phyloP scores from a whole-genome alignment of 257 asterid species.

The Solanum pimpinellifolium region DNA sequence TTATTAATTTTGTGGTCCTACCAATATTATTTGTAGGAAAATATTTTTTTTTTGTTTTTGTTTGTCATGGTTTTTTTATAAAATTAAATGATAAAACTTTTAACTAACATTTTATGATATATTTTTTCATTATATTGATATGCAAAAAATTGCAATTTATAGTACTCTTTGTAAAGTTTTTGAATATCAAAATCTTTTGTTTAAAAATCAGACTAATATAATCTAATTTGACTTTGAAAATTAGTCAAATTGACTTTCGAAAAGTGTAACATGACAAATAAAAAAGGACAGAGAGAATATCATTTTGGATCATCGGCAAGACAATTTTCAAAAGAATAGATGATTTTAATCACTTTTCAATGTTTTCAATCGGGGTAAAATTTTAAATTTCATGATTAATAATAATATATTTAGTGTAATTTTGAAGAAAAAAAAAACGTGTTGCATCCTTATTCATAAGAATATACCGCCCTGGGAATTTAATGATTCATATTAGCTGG shows the following conservation, averaged over 20 bases:
- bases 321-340: background rate
- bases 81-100: too few species aligned
- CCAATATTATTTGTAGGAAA: background rate
- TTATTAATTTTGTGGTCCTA: background rate
- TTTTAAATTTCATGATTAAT: background rate
- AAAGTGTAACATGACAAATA: too few species aligned
- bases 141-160: too few species aligned
- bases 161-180: too few species aligned
- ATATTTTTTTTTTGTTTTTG: too few species aligned
- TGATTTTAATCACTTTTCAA: background rate
- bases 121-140: too few species aligned
- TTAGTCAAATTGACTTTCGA: too few species aligned
- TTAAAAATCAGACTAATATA: too few species aligned
- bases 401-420: background rate
- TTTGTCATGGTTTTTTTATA: too few species aligned
- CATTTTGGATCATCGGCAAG: background rate
- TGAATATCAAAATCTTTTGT: too few species aligned
- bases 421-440: fast-evolving
- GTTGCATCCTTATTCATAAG: background rate
- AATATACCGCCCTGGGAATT: background rate
- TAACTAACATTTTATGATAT: too few species aligned
- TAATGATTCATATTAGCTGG: background rate
- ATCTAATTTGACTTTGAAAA: too few species aligned
- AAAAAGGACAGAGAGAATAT: background rate
- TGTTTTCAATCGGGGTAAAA: background rate